A percentile compares a stretch with the other conserved stretches of the same genome.
Evolutionary conservation across 1,284 basidiomycete species (phyloP).

Genomic region (Tremellales sp.): DNA sequence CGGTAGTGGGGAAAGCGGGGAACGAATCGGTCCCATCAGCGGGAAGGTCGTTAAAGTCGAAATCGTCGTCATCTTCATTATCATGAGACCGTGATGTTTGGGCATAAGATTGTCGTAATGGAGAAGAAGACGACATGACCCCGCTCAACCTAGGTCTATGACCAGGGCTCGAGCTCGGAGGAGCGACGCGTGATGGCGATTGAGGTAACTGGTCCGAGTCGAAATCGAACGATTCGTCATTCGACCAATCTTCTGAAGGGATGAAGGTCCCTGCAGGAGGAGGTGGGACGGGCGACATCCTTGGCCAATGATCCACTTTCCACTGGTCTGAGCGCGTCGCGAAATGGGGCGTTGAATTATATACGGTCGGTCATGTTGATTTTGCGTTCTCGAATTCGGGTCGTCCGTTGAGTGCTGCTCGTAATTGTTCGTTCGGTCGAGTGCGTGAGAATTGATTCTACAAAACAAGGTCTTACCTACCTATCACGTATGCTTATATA

Average conservation of each 20-base stretch:
- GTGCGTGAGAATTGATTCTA: too few species aligned
- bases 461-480: too few species aligned
- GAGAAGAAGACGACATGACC: conserved; percentile 20
- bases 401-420: too few species aligned
- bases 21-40: conserved; percentile 1
- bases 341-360: too few species aligned
- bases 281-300: too few species aligned
- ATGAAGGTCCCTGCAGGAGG: conserved; percentile 20
- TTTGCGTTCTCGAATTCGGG: too few species aligned
- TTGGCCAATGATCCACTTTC: too few species aligned
- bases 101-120: conserved; percentile 23
- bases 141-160: conserved; percentile 2
- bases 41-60: conserved; percentile 21
- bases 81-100: neutral
- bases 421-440: too few species aligned
- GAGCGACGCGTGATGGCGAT: conserved; percentile 4
- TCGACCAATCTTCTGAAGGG: conserved; percentile 39
- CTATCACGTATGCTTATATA: too few species aligned
- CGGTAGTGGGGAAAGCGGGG: conserved; percentile 7
- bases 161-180: conserved; percentile 9
- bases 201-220: neutral
- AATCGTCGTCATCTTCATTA: conserved; percentile 18
- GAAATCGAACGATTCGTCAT: conserved; percentile 38
- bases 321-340: too few species aligned
- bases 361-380: too few species aligned